Percentiles rank a stretch among this genome's conserved stretches.
phyloP scores from a whole-genome alignment of 306 rosid genomes.

The Cucurbita argyrosperma region DNA sequence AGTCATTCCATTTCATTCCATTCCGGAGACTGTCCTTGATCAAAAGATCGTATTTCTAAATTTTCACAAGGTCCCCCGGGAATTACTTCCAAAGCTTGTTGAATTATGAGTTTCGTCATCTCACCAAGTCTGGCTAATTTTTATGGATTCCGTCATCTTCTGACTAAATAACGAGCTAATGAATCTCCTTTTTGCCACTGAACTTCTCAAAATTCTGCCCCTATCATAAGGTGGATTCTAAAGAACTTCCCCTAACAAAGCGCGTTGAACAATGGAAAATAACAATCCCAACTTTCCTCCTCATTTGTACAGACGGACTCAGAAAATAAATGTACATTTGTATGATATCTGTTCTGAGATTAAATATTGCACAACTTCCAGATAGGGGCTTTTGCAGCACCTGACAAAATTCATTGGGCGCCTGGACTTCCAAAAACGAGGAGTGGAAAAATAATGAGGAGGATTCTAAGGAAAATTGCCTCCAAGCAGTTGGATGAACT shows the following conservation, averaged over 20 bases:
- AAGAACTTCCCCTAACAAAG: background rate
- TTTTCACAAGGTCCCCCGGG: too few relatives aligned
- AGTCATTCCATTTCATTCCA: too few relatives aligned
- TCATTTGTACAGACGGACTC: background rate
- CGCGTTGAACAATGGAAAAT: background rate
- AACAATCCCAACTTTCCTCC: background rate
- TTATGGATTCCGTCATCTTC: too few relatives aligned
- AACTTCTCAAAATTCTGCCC: background rate
- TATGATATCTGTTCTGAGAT: background rate
- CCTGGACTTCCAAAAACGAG: conserved; percentile 98
- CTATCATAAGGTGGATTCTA: background rate
- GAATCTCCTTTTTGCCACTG: too few relatives aligned
- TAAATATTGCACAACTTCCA: conserved; percentile 26
- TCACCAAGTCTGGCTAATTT: too few relatives aligned
- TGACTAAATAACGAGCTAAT: too few relatives aligned
- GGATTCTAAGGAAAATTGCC: conserved; percentile 89
- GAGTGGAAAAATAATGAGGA: conserved; percentile 97
- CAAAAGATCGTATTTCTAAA: too few relatives aligned
- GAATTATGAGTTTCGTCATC: too few relatives aligned
- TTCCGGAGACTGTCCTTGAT: too few relatives aligned
- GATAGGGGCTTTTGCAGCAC: conserved; percentile 99
- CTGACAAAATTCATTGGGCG: conserved; percentile 96
- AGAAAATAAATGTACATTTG: background rate
- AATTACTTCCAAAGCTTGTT: too few relatives aligned
- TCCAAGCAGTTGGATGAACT: conserved; percentile 80